These are phyloP conservation scores for Quercus agrifolia DNA, from an alignment of 306 rosid species.

Conservation along the genomic window DNA sequence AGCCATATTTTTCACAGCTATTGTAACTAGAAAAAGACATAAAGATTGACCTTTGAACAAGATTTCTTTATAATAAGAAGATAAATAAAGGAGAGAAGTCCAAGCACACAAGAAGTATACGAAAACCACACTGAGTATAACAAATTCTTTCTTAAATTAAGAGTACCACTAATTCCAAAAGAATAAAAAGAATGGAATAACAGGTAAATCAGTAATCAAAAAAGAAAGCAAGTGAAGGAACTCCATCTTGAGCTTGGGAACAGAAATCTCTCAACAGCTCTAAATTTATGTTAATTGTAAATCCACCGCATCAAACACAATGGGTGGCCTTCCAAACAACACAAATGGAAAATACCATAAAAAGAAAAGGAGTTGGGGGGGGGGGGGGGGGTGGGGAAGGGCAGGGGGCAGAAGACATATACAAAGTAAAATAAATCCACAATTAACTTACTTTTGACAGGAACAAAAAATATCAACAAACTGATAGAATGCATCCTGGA, in stretches of 20 bases:
- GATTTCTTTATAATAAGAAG: background rate
- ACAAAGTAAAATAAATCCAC: background rate
- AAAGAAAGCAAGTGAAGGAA: background rate
- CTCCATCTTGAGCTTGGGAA: background rate
- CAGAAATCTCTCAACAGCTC: background rate
- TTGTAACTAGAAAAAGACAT: background rate
- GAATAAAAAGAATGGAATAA: background rate
- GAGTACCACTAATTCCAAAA: background rate
- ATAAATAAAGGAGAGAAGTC: background rate
- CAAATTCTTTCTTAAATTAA: background rate
- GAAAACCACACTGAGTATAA: background rate
- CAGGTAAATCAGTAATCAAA: background rate
- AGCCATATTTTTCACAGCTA: background rate
- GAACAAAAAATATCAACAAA: conserved; percentile 52
- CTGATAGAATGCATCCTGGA: conserved; percentile 58
- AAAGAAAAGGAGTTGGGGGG: background rate
- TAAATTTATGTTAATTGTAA: background rate
- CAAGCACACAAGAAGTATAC: background rate
- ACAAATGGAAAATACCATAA: background rate
- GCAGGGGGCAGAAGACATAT: conserved; percentile 22
- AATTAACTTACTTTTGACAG: conserved; percentile 48
- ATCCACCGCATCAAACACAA: background rate
- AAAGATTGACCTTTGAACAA: background rate
- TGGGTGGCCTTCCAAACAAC: background rate
- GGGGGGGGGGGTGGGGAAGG: conserved; percentile 18